A percentile compares a stretch with the other conserved stretches of the same genome.
These are phyloP conservation scores for Quercus phellos DNA, from an alignment of 331 rosid species.

Conservation along the genomic window DNA sequence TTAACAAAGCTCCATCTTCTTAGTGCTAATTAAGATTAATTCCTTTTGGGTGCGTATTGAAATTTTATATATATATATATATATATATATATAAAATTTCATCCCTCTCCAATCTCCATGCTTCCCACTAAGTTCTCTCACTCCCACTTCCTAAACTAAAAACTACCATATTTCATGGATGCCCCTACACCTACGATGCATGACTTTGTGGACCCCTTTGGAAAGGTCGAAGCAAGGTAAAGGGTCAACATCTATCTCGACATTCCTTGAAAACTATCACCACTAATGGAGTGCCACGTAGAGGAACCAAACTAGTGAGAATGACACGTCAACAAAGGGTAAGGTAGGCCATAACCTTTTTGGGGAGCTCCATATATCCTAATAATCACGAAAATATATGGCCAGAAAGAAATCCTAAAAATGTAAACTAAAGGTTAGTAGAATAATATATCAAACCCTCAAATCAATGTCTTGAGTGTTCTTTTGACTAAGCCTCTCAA, in stretches of 20 bases:
- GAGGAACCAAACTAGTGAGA: constrained; percentile 16
- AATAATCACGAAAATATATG: background rate
- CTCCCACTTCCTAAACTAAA: background rate
- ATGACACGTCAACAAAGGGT: constrained; percentile 37
- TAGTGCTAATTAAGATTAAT: background rate
- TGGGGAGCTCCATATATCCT: constrained; percentile 1
- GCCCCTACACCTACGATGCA: constrained; percentile 21
- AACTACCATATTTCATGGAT: background rate
- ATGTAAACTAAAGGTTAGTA: background rate
- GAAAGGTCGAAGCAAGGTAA: constrained; percentile 18
- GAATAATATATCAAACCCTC: background rate
- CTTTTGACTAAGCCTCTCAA: constrained; percentile 26
- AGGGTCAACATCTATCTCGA: constrained; percentile 31
- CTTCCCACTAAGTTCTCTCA: constrained; percentile 2
- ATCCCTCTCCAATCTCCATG: background rate
- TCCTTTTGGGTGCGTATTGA: background rate
- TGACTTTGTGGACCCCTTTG: constrained; percentile 14
- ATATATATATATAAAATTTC: too few species aligned
- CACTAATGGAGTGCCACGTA: constrained; percentile 11
- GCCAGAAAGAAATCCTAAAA: background rate
- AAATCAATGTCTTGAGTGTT: constrained; percentile 12
- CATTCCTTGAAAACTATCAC: constrained; percentile 2
- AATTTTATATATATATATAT: too few species aligned
- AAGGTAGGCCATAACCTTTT: constrained; percentile 17
- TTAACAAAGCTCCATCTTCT: background rate